phyloP scores from a whole-genome alignment of 169 alveolate genomes.

The Fabrea salina region DNA sequence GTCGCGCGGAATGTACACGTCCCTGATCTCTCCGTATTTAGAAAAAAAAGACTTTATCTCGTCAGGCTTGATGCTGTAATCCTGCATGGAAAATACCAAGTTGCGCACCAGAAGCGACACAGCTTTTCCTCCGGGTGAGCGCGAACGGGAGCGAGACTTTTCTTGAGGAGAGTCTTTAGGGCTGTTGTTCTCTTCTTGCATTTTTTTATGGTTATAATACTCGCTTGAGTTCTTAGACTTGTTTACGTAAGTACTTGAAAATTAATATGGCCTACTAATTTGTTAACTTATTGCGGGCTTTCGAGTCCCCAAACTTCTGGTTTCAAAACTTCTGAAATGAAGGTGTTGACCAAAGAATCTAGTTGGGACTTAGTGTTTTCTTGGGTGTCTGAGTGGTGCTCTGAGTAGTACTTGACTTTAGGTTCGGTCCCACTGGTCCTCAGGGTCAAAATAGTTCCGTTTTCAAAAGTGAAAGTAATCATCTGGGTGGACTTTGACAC shows the following conservation, averaged over 20 bases:
- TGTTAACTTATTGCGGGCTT: too few species aligned
- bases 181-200: too few species aligned
- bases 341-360: slow-evolving; percentile 48
- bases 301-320: slow-evolving; percentile 41
- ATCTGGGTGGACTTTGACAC: slow-evolving; percentile 58
- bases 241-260: too few species aligned
- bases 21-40: slow-evolving; percentile 86
- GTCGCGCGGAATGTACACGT: slow-evolving; percentile 90
- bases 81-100: slow-evolving; percentile 46
- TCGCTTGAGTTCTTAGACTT: too few species aligned
- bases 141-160: not conserved
- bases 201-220: too few species aligned
- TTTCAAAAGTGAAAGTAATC: slow-evolving; percentile 65
- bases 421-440: slow-evolving; percentile 86
- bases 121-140: slow-evolving; percentile 60
- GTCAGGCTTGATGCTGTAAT: slow-evolving; percentile 77
- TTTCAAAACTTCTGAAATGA: slow-evolving; percentile 55
- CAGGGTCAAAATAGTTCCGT: slow-evolving; percentile 49
- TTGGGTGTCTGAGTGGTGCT: slow-evolving; percentile 49
- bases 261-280: too few species aligned
- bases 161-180: not conserved
- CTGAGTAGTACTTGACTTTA: slow-evolving; percentile 75
- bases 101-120: slow-evolving; percentile 78
- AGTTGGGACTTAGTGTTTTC: slow-evolving; percentile 52
- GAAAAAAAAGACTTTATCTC: slow-evolving; percentile 72